A percentile compares a stretch with the other conserved stretches of the same genome.
Conservation (phyloP, 2,329 filamentous ascomycete species). For the Aspergillus aculeatus region DNA sequence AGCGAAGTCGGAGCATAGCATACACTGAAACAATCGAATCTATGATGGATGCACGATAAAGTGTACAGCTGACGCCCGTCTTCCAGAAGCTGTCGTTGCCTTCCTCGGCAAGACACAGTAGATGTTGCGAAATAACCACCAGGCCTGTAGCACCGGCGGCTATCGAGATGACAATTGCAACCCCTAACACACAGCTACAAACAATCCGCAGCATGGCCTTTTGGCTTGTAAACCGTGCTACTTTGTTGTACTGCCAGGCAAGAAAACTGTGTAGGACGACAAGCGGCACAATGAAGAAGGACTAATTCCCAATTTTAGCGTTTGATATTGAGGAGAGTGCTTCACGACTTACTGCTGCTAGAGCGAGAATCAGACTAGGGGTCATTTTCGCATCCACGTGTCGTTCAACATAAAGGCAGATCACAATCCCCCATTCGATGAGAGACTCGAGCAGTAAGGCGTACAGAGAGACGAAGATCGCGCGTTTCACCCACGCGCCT, state of each 20-base stretch:
- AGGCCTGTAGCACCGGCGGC: conserved; percentile 39
- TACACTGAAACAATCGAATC: conserved; percentile 38
- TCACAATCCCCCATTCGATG: conserved; percentile 34
- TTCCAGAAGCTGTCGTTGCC: conserved; percentile 33
- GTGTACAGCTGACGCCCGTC: conserved; percentile 36
- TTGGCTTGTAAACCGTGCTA: conserved; percentile 29
- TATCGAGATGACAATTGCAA: conserved; percentile 40
- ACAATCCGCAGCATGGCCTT: conserved; percentile 33
- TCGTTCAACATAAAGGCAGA: conserved; percentile 36
- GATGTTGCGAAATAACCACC: conserved; percentile 37
- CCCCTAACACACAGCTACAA: conserved; percentile 36
- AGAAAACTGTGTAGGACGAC: conserved; percentile 39
- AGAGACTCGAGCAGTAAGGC: conserved; percentile 36
- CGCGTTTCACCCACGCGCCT: conserved; percentile 36
- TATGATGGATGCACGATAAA: conserved; percentile 36
- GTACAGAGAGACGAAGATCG: conserved; percentile 39
- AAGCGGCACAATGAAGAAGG: conserved; percentile 38
- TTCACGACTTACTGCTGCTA: conserved; percentile 33
- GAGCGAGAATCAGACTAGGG: conserved; percentile 35
- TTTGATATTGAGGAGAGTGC: conserved; percentile 1
- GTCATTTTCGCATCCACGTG: conserved; percentile 41
- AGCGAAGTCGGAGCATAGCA: conserved; percentile 10
- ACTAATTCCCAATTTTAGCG: conserved; percentile 21
- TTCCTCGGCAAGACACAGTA: conserved; percentile 31
- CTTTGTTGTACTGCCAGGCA: conserved; percentile 39